A percentile compares a stretch with the other conserved stretches of the same genome.
Evolutionary conservation across 331 rosid species (phyloP).

Genomic region (Acacia pycnantha): DNA sequence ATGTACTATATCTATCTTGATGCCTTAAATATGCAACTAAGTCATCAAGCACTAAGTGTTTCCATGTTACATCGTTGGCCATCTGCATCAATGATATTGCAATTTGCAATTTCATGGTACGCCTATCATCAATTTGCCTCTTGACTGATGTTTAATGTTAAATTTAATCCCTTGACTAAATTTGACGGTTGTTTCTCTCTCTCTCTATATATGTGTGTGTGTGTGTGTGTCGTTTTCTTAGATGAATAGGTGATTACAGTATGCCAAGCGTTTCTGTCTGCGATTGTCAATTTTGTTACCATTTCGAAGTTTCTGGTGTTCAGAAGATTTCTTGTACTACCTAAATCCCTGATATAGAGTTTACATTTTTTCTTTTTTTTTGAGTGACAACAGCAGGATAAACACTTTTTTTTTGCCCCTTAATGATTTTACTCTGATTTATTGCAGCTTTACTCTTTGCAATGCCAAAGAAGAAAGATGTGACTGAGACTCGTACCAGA

Average conservation of each 20-base stretch:
- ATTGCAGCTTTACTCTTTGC: constrained; percentile 71
- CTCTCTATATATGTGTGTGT: too few species aligned
- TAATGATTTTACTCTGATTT: constrained; percentile 13
- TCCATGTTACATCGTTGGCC: not conserved
- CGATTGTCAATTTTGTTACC: not conserved
- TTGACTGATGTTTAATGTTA: not conserved
- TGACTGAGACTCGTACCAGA: constrained; percentile 31
- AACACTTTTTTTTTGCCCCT: not conserved
- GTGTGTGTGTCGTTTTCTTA: not conserved
- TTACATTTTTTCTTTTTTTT: not conserved
- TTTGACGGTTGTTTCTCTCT: not conserved
- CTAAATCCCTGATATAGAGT: not conserved
- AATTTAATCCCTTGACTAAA: not conserved
- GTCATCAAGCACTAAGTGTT: not conserved
- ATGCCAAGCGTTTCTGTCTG: too few species aligned
- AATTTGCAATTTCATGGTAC: not conserved
- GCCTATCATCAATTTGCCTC: not conserved
- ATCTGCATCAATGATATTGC: not conserved
- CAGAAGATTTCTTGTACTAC: not conserved
- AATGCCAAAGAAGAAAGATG: constrained; percentile 51
- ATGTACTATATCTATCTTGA: not conserved
- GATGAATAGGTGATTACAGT: not conserved
- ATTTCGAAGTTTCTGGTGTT: not conserved
- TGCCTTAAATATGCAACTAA: not conserved
- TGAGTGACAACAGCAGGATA: not conserved